Conservation (phyloP, 495 filamentous ascomycete genomes). For the Neurospora cerealis region DNA sequence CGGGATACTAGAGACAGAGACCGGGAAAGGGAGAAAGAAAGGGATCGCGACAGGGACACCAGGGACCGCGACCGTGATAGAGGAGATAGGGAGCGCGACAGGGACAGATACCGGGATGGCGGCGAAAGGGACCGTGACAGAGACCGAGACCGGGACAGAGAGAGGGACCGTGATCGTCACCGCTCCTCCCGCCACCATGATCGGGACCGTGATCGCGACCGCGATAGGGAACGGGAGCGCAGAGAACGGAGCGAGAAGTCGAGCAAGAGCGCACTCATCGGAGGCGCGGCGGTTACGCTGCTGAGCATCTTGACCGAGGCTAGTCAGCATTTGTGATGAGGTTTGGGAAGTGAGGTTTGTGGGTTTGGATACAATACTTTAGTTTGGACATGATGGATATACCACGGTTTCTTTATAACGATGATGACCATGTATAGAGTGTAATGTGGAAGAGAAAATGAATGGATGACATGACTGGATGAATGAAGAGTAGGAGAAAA, state of each 20-base stretch:
- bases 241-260: conserved; percentile 18
- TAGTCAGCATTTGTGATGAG: conserved; percentile 19
- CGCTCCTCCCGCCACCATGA: conserved; percentile 14
- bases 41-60: conserved; percentile 3
- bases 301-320: conserved; percentile 42
- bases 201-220: conserved; percentile 12
- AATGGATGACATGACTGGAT: not conserved
- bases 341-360: not conserved
- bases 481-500: no score
- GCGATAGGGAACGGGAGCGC: conserved; percentile 15
- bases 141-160: conserved; percentile 7
- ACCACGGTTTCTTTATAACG: not conserved
- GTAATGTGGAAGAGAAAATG: not conserved
- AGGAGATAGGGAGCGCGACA: conserved; percentile 5
- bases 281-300: conserved; percentile 41
- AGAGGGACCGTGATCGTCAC: conserved; percentile 13
- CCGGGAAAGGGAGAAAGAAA: conserved; percentile 17
- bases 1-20: conserved; percentile 4
- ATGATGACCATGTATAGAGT: not conserved
- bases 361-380: not conserved
- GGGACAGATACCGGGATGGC: conserved; percentile 5
- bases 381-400: not conserved
- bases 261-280: conserved; percentile 29
- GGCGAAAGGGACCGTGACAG: conserved; percentile 7
- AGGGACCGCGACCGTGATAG: conserved; percentile 13